Conservation (phyloP, 2,329 filamentous ascomycete species). For the Ophiognomonia clavigignenti-juglandacearum region DNA sequence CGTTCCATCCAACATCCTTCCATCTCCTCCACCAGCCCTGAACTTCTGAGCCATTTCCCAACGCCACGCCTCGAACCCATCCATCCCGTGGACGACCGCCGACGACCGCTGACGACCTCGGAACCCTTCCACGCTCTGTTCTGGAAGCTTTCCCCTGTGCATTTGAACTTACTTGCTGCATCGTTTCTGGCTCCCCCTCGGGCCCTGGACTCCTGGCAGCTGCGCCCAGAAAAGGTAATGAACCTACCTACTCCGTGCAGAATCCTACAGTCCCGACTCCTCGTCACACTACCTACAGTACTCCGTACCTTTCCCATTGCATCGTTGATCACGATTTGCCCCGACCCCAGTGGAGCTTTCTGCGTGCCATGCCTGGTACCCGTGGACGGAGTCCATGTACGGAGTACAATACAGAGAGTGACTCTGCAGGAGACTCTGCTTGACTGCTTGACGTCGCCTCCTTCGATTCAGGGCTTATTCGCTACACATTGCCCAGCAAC, state of each 20-base stretch:
- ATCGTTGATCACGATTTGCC: no score
- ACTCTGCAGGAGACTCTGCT: background rate
- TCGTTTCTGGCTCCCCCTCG: no score
- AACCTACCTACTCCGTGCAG: no score
- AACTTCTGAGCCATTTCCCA: no score
- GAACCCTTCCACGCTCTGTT: slow-evolving; percentile 7
- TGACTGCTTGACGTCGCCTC: background rate
- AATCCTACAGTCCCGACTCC: no score
- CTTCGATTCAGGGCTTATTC: background rate
- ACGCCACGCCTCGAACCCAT: background rate
- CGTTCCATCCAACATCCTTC: no score
- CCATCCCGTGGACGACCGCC: slow-evolving; percentile 1
- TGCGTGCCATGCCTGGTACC: background rate
- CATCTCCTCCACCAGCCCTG: no score
- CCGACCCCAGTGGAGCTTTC: background rate
- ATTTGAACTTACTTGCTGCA: slow-evolving; percentile 8
- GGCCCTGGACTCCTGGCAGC: slow-evolving; percentile 10
- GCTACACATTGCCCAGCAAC: background rate
- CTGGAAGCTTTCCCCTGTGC: slow-evolving; percentile 10
- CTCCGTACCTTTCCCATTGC: background rate
- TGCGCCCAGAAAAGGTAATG: slow-evolving; percentile 13
- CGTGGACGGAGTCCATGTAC: no score
- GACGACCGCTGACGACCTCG: background rate
- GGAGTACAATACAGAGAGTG: no score
- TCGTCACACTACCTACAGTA: background rate